These are phyloP conservation scores for Puccinia triticina DNA, from an alignment of 1,284 basidiomycete genomes.

Conservation along the genomic window DNA sequence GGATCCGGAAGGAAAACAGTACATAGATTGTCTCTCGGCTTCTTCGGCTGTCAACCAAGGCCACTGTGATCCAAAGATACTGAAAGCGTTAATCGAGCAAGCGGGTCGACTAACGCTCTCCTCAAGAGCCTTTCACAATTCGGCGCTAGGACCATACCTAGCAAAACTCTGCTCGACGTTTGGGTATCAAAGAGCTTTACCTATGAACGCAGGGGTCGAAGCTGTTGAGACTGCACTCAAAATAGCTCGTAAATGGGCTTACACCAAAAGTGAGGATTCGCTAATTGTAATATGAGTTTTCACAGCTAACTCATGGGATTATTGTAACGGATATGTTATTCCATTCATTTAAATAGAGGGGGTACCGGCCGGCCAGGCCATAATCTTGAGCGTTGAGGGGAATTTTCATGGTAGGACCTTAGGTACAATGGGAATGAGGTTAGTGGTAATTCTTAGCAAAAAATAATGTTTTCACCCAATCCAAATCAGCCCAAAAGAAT, in stretches of 20 bases:
- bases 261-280: constrained; percentile 52
- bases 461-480: background rate
- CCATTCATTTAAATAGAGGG: constrained; percentile 65
- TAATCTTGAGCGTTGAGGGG: constrained; percentile 81
- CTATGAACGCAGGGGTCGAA: constrained; percentile 99
- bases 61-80: constrained; percentile 91
- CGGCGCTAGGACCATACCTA: constrained; percentile 84
- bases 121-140: constrained; percentile 95
- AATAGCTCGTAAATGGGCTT: constrained; percentile 60
- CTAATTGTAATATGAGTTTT: background rate
- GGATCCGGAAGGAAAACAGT: constrained; percentile 74
- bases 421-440: constrained; percentile 75
- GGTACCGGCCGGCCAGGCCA: constrained; percentile 78
- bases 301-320: background rate
- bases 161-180: constrained; percentile 81
- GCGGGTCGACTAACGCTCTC: constrained; percentile 88
- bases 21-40: constrained; percentile 80
- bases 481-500: background rate
- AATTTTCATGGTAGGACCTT: constrained; percentile 97
- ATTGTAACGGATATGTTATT: background rate
- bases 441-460: background rate
- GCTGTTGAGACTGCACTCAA: constrained; percentile 85
- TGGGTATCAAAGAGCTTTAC: constrained; percentile 92
- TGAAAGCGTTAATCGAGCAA: constrained; percentile 79
- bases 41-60: constrained; percentile 85